phyloP scores from a whole-genome alignment of 257 asterid species.

The Penstemon barbatus region DNA sequence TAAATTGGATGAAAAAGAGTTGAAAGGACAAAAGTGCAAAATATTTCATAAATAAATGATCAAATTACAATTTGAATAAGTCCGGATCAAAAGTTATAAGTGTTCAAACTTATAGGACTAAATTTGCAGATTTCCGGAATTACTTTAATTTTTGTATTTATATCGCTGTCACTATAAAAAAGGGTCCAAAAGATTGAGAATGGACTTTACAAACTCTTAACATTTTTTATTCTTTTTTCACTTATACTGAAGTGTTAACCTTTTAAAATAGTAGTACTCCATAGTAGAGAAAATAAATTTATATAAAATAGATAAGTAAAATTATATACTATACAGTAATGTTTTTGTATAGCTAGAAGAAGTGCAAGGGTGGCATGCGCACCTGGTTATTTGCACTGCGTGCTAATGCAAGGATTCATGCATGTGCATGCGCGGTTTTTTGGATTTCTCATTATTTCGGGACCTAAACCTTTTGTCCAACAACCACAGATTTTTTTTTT shows the following conservation, averaged over 20 bases:
- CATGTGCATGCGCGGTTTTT: constrained; percentile 42
- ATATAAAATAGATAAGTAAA: too few species aligned
- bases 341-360: constrained; percentile 2
- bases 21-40: too few species aligned
- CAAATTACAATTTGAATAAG: too few species aligned
- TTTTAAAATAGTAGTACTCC: too few species aligned
- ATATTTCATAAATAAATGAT: too few species aligned
- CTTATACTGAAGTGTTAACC: too few species aligned
- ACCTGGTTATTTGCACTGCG: constrained; percentile 44
- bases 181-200: neutral
- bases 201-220: neutral
- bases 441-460: constrained; percentile 26
- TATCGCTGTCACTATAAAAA: neutral
- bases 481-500: constrained; percentile 7
- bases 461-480: constrained; percentile 23
- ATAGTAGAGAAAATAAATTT: too few species aligned
- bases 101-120: too few species aligned
- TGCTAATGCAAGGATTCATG: constrained; percentile 38
- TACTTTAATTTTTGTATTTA: too few species aligned
- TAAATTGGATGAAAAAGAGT: too few species aligned
- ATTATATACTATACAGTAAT: neutral
- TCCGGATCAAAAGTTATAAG: too few species aligned
- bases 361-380: constrained; percentile 48
- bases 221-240: too few species aligned
- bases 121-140: neutral